Percentiles rank a stretch among this genome's conserved stretches.
phyloP scores from a whole-genome alignment of 2,329 filamentous ascomycete species.

The Colletotrichum sp. region DNA sequence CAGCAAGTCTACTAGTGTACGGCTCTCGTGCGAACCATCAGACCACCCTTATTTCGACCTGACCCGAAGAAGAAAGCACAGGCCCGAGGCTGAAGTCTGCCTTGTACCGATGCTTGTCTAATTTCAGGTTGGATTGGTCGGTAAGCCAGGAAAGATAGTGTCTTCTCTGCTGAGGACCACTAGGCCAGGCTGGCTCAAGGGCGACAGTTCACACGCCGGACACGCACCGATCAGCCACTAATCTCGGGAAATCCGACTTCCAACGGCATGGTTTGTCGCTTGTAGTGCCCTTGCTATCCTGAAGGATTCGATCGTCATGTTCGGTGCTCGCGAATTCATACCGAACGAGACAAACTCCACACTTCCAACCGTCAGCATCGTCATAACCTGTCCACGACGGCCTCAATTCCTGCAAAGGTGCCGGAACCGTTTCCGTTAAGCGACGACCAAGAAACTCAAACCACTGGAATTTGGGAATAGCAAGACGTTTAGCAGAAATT shows the following conservation, averaged over 20 bases:
- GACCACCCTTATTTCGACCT: neutral
- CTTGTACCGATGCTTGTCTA: neutral
- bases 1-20: neutral
- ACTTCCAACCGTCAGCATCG: neutral
- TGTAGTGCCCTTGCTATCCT: neutral
- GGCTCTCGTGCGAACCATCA: neutral
- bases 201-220: constrained; percentile 6
- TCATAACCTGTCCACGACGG: neutral
- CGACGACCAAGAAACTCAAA: neutral
- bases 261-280: neutral
- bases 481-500: neutral
- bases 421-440: neutral
- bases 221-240: neutral
- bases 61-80: neutral
- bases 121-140: neutral
- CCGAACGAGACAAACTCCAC: neutral
- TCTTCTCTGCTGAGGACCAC: neutral
- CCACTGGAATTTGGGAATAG: neutral
- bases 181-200: neutral
- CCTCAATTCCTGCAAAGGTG: neutral
- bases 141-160: neutral
- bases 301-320: neutral
- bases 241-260: constrained; percentile 1
- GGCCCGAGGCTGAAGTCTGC: constrained; percentile 3
- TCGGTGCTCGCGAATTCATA: neutral